Evolutionary conservation across 768 basidiomycete genomes (phyloP).

Genomic region (Gelatoporia subvermispora): DNA sequence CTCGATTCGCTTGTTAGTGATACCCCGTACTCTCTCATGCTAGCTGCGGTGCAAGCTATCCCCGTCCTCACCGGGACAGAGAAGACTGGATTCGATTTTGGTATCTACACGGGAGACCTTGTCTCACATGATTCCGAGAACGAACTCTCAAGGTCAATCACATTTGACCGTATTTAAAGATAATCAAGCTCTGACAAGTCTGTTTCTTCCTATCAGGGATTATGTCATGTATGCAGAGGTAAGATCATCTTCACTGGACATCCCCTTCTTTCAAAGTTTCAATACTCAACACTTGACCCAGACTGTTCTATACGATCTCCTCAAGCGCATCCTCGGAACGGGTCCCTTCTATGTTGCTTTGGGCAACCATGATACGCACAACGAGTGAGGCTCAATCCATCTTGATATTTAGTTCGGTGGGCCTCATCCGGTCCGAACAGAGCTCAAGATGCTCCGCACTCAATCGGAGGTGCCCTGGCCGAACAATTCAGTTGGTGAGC

Average conservation of each 20-base stretch:
- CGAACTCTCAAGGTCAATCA: constrained; percentile 54
- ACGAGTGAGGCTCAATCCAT: constrained; percentile 47
- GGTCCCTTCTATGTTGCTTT: constrained; percentile 71
- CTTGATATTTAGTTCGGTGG: constrained; percentile 32
- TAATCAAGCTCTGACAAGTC: constrained; percentile 17
- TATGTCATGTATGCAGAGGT: constrained; percentile 65
- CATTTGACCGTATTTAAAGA: too few relatives aligned
- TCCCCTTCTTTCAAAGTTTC: not conserved
- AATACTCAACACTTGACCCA: constrained; percentile 25
- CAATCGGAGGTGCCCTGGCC: constrained; percentile 49
- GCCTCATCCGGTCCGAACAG: constrained; percentile 21
- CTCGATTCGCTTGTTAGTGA: constrained; percentile 36
- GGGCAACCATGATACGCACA: constrained; percentile 76
- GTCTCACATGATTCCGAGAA: constrained; percentile 67
- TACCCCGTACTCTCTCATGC: constrained; percentile 54
- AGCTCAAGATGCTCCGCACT: constrained; percentile 57
- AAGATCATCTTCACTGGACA: constrained; percentile 1
- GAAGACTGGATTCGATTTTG: constrained; percentile 57
- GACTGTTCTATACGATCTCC: constrained; percentile 63
- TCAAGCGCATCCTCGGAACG: constrained; percentile 54
- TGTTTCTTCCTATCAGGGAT: constrained; percentile 42
- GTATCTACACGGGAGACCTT: constrained; percentile 72
- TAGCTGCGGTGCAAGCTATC: constrained; percentile 62
- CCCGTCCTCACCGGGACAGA: constrained; percentile 60
- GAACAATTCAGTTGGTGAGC: constrained; percentile 61